Conservation (phyloP, 1,139 yeast genomes). For the Keqinozyma sinolaborantium region DNA sequence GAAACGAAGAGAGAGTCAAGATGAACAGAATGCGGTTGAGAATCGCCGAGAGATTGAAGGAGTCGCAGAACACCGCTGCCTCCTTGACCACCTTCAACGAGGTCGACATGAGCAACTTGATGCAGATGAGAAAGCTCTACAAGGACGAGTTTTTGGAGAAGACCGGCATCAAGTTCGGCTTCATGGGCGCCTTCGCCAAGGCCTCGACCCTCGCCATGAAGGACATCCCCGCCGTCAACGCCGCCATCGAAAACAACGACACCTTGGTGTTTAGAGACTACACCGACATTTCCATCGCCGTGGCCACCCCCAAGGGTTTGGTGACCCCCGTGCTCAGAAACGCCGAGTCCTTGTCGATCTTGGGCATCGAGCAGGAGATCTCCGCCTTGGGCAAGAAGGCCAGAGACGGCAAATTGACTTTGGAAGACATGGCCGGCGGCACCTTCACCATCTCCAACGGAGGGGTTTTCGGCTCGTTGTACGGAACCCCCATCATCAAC, state of each 20-base stretch:
- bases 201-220: slow-evolving; percentile 92
- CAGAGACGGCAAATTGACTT: slow-evolving; percentile 92
- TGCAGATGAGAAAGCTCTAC: slow-evolving; percentile 94
- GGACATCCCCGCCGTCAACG: slow-evolving; percentile 94
- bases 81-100: slow-evolving; percentile 97
- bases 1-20: slow-evolving; percentile 89
- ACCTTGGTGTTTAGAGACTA: slow-evolving; percentile 95
- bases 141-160: slow-evolving; percentile 95
- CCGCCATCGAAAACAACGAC: slow-evolving; percentile 88
- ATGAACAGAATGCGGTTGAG: slow-evolving; percentile 99
- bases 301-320: slow-evolving; percentile 98
- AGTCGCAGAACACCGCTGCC: slow-evolving; percentile 98
- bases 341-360: slow-evolving; percentile 85
- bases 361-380: slow-evolving; percentile 90
- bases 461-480: slow-evolving; percentile 96
- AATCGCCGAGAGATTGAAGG: slow-evolving; percentile 98
- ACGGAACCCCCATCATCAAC: slow-evolving; percentile 98
- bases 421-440: slow-evolving; percentile 99
- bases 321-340: slow-evolving; percentile 98
- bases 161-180: slow-evolving; percentile 93
- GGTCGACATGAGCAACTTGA: slow-evolving; percentile 90
- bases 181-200: slow-evolving; percentile 98
- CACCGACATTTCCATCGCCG: slow-evolving; percentile 94
- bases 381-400: slow-evolving; percentile 83
- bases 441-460: slow-evolving; percentile 99